Base-by-base conservation (phyloP, 1,284 basidiomycete species). In the Cutaneotrichosporon sp. region DNA sequence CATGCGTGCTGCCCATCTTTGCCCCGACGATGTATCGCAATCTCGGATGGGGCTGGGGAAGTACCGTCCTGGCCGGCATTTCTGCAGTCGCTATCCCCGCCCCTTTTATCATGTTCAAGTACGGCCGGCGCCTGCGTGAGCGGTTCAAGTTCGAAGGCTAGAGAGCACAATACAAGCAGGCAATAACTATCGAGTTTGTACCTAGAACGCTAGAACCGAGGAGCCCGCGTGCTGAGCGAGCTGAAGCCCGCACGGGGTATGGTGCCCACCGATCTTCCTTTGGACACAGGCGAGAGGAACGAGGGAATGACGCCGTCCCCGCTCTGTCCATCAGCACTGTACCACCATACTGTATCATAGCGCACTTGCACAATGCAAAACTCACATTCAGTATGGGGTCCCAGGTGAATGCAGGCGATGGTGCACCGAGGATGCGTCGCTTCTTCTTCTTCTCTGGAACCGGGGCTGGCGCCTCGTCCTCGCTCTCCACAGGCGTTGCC, bases 31-130 rank as follows among this genome's bases (percentile, higher is more conserved):
- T 79, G 65, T 79, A 76, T 50, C 53, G 60, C n/a, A 64, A 54
- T n/a, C 61, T 78, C 6, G 76, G 74, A 3, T 79, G 76, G 66
- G 77, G 76, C 1, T 75, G 71, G 68, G 76, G 76, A 2, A 66
- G 64, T 1, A 75, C 73, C 0, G 38, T 79, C 3, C 57, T 79
- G 3, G 77, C 76, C 0, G 60, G 62, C 7, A 55, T 78, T 1
- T 70, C 71, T 0, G 24, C 75, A 11, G 26, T 73, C 2, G 78
- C 72, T 0, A 49, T 78, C 8, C 77, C 77, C 0, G 73, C 72
- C 0, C 77, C 77, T 1, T 24, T 73, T 12, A 55, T 74, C 22
- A 70, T 79, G 64, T 78, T 75, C 54, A 59, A 66, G 32, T 74
- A 70, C 46, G 77, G 77, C 0, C 65, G 66, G 50, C 44, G 54